phyloP scores from a whole-genome alignment of 2,329 filamentous ascomycete species.

The Colletotrichum limetticola region DNA sequence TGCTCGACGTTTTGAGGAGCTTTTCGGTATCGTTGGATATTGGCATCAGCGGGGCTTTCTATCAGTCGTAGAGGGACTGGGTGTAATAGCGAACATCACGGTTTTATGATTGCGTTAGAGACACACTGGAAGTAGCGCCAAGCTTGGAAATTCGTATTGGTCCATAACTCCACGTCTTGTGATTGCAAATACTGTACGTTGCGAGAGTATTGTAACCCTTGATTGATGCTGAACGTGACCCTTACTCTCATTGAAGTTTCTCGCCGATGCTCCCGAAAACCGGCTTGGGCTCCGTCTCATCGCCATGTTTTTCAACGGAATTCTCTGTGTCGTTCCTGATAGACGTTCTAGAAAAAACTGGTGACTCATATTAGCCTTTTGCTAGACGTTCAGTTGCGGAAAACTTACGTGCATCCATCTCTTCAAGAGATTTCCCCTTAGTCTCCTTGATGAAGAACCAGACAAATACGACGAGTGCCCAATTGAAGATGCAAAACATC shows the following conservation, averaged over 20 bases:
- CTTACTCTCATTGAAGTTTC: neutral
- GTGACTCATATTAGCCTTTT: accelerated
- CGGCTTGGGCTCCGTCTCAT: neutral
- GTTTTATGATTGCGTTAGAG: neutral
- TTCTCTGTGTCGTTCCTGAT: neutral
- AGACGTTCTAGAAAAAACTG: neutral
- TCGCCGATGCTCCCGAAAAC: neutral
- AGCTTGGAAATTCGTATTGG: neutral
- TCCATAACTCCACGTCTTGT: neutral
- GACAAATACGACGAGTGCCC: constrained; percentile 53
- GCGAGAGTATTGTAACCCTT: neutral
- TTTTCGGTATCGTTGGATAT: neutral
- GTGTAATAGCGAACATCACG: neutral
- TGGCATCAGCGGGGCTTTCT: neutral
- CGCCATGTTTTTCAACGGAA: neutral
- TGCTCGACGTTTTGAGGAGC: neutral
- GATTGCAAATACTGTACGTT: neutral
- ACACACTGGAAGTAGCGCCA: neutral
- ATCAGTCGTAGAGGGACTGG: neutral
- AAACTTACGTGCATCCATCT: constrained; percentile 47
- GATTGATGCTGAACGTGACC: neutral
- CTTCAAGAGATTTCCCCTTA: constrained; percentile 54
- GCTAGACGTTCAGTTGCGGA: no score
- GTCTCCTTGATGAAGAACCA: constrained; percentile 57
- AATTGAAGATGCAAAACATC: constrained; percentile 62